A percentile compares a stretch with the other conserved stretches of the same genome.
Evolutionary conservation across 208 protist species (phyloP).

Genomic region (Leishmania lainsoni): DNA sequence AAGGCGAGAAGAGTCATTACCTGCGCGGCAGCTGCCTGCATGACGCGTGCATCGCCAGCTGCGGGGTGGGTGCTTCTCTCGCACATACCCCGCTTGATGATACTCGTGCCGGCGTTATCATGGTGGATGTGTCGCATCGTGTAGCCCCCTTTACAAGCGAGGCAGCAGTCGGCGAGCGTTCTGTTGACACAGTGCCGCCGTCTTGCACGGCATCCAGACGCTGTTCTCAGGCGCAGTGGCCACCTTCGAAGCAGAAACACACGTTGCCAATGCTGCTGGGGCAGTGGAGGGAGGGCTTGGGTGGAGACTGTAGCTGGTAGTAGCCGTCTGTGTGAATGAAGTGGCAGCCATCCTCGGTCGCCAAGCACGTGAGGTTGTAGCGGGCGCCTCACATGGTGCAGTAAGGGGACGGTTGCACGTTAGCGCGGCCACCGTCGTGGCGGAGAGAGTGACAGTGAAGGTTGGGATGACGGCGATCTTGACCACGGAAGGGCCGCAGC

Average conservation of each 20-base stretch:
- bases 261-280: not conserved
- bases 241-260: not conserved
- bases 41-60: not conserved
- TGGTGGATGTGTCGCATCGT: not conserved
- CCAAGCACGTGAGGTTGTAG: constrained; percentile 1
- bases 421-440: not conserved
- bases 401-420: not conserved
- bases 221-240: not conserved
- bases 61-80: not conserved
- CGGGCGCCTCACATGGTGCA: not conserved
- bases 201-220: not conserved
- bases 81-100: not conserved
- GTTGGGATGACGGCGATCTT: not conserved
- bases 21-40: not conserved
- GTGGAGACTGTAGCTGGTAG: not conserved
- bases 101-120: not conserved
- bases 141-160: not conserved
- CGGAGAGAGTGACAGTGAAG: not conserved
- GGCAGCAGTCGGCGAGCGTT: not conserved
- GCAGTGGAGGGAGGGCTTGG: not conserved
- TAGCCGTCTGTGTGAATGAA: not conserved
- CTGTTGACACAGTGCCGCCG: not conserved
- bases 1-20: not conserved
- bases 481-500: not conserved
- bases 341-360: not conserved